Conservation (phyloP, 2,329 filamentous ascomycete genomes). For the Microsporum ferrugineum region DNA sequence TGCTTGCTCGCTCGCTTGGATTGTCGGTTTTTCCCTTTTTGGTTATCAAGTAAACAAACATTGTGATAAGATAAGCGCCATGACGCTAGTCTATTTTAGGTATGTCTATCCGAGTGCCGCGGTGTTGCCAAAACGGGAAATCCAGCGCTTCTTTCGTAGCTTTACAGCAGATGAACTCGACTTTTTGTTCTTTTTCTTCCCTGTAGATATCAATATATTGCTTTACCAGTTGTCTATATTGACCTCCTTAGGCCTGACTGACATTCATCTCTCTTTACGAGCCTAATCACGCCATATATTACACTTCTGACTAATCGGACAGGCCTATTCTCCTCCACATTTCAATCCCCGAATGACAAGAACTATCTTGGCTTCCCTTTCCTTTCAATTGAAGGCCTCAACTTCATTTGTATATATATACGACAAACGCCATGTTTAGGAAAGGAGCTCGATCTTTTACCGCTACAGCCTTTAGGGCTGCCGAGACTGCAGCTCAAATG, state of each 20-base stretch:
- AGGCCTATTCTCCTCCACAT: not conserved
- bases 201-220: not conserved
- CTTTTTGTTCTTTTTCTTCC: not conserved
- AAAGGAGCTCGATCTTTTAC: slow-evolving; percentile 57
- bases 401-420: not conserved
- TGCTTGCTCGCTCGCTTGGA: not conserved
- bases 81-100: not conserved
- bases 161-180: not conserved
- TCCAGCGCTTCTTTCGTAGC: not conserved
- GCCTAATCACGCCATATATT: not conserved
- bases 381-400: not conserved
- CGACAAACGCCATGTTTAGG: slow-evolving; percentile 50
- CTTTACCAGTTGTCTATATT: not conserved
- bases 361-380: not conserved
- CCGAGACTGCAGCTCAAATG: slow-evolving; percentile 34
- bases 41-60: slow-evolving; percentile 4
- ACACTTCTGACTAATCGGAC: slow-evolving; percentile 2
- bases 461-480: slow-evolving; percentile 48
- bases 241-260: not conserved
- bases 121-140: not conserved
- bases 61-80: slow-evolving; percentile 1
- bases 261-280: not conserved
- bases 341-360: not conserved
- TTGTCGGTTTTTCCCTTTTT: slow-evolving; percentile 1
- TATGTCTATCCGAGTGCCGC: not conserved